Evolutionary conservation across 2,329 filamentous ascomycete genomes (phyloP), one percentile per base, ranked within the genome.

Genomic region (Fusarium sp.): DNA sequence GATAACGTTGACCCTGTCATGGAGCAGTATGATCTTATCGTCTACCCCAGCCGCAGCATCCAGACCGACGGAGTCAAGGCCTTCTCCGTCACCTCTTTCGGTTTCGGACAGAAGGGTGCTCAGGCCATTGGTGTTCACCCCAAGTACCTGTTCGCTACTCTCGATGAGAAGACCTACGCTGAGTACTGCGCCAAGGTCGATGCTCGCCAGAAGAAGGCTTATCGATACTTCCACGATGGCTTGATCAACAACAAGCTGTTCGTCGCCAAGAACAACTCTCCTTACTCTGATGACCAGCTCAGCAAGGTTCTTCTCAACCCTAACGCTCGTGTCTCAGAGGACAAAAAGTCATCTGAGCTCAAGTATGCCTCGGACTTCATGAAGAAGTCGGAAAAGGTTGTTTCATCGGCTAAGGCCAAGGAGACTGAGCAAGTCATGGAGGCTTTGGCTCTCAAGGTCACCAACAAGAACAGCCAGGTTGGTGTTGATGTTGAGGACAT

Each of bases 11-110:
- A 99, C 80, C 90, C 95, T 80, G 88, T 95, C 75, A 97, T 99
- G 93, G 95, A 98, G 87, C 89, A 98, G 81, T 99, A 96, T 76
- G 96, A 99, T 81, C 93, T 97, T 85, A 97, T 99, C 75, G 93
- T 98, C 71, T 99, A 98, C 84, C 96, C 96, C 49, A 97, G 93
- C 84, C 93, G 93, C 77, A 93, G 90, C 81, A 95, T 99, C 76
- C 96, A 99, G 86, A 99, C 96, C 11, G 96, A 99, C 78, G 96
- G 96, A 71, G 88, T 99, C 87, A 99, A 98, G 85, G 97, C 96
- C 17, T 98, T 99, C 88, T 97, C 94, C 2, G 94, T 99, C 71
- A 99, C 97, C 10, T 99, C 97, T 0, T 99, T 99, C 82, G 96
- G 96, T 83, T 99, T 99, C 86, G 96, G 96, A 75, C 96, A 99